A percentile compares a stretch with the other conserved stretches of the same genome.
Evolutionary conservation across 176 grass and related monocot species (phyloP).

Genomic region (Oryza glumipatula): DNA sequence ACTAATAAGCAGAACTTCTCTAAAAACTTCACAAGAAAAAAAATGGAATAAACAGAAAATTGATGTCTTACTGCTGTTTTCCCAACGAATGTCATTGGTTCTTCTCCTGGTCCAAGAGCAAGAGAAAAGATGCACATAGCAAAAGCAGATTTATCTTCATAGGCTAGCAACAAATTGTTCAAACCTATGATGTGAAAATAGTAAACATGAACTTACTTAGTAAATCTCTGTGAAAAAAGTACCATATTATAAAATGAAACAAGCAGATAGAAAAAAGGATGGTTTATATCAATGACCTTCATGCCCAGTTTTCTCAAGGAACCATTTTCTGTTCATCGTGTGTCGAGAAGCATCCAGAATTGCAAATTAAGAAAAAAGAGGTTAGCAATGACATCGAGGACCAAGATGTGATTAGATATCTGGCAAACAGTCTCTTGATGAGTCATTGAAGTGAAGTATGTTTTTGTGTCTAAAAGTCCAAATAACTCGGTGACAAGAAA

Average conservation of each 20-base stretch:
- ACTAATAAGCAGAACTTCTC: neutral
- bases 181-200: slow-evolving; percentile 58
- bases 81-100: slow-evolving; percentile 83
- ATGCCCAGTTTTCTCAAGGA: slow-evolving; percentile 89
- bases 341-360: slow-evolving; percentile 22
- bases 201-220: slow-evolving; percentile 24
- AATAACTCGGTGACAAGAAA: slow-evolving; percentile 1
- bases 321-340: slow-evolving; percentile 88
- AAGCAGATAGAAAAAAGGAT: slow-evolving; percentile 8
- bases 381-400: slow-evolving; percentile 30
- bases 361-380: slow-evolving; percentile 40
- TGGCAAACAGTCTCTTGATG: neutral
- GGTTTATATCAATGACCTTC: slow-evolving; percentile 60
- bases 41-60: slow-evolving; percentile 19
- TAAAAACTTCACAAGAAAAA: neutral
- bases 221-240: neutral
- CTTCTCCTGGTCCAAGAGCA: slow-evolving; percentile 83
- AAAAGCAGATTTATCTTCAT: slow-evolving; percentile 98
- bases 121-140: slow-evolving; percentile 98
- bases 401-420: slow-evolving; percentile 1
- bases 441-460: slow-evolving; percentile 20
- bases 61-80: slow-evolving; percentile 71
- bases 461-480: slow-evolving; percentile 1
- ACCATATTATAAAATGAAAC: slow-evolving; percentile 13
- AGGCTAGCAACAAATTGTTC: slow-evolving; percentile 90